Base-by-base conservation (phyloP, 148 eudicot genomes). In the Cornus controversa region DNA sequence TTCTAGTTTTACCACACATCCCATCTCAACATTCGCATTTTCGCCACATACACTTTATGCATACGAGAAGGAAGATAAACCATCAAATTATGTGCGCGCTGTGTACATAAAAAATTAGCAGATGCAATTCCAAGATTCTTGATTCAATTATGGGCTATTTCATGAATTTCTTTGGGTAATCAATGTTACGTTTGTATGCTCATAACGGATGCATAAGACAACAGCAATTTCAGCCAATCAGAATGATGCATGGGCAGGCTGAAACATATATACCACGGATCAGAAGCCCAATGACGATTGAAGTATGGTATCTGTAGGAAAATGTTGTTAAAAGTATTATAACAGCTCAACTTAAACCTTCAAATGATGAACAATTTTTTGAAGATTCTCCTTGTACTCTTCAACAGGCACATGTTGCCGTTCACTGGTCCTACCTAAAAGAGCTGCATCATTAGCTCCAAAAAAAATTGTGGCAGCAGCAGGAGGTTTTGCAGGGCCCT, bases 371-470 rank as follows among this genome's bases (percentile, higher is more conserved):
- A 95, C 87, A 54, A 91, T 91, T 76, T 77, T 90, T 82, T 84
- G 87, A 23, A 93, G 86, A 70, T 95, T 95, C 31, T 93, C 96
- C 78, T 89, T 91, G 86, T 93, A 95, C 79, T 93, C 97, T 84
- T 89, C 90, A 53, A 84, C 47, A 15, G 99, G 99, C 58, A 93
- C 96, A 79, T 95, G 96, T 84, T 93, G 96, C 67, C 86, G 76
- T 70, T 84, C 90, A 82, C 94, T 83, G 23, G 76, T 91, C 80
- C 94, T 92, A 76, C 89, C 94, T 8, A 75, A 82, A 47, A 93
- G 85, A 74, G 99, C 97, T 26, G 99, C 99, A 82, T 95, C 99
- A 76, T 95, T 95, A 79, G 99, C 97, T 81, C 99, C 99, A 47
- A 95, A 91, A 87, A 93, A 95, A 13, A 95, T 79, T 42, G 99